Base-by-base conservation (phyloP, 129 eudicot species). In the Chrysanthemum seticuspe region DNA sequence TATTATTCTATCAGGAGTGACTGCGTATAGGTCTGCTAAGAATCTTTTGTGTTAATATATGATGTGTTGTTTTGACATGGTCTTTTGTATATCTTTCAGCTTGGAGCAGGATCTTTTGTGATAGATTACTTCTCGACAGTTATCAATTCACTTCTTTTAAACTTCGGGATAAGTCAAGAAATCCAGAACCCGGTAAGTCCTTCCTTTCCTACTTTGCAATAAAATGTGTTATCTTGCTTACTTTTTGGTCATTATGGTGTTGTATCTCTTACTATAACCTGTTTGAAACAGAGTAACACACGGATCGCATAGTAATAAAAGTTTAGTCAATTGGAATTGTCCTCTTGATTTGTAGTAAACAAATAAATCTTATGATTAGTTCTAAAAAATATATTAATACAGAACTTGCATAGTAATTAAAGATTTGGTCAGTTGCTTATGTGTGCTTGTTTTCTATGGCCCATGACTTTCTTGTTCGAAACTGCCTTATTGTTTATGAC, bases 51-150 rank as follows among this genome's bases (percentile, higher is more conserved):
- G 70, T n/a, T 50, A 14, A 15, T 53, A 50, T 10, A 62, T 16
- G 10, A 54, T 62, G 52, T 65, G 52, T 16, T 29, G 6, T 65
- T 64, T 36, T 2, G 16, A 34, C 13, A 2, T 40, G 40, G 2
- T 48, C 50, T 73, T 49, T 19, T 73, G 59, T 48, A 73, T 40
- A 45, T 72, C 61, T 73, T 48, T 25, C 70, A 62, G 77, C 53
- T 73, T 60, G 77, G 77, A 45, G 69, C 62, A 73, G 61, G 77
- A 73, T 48, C 77, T 4, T 48, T 73, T 62, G 36, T 73, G 52
- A 15, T 60, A 12, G 51, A 62, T 61, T 53, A 29, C 13, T 16
- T 73, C 45, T 61, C 77, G 10, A 57, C 49, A 62, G 49, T 25
- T 54, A 21, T 73, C 0, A 62, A 73, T 49, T 73, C 61, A 9